These are phyloP conservation scores for Venturia oleaginea DNA, from an alignment of 2,329 filamentous ascomycete genomes.

Conservation along the genomic window DNA sequence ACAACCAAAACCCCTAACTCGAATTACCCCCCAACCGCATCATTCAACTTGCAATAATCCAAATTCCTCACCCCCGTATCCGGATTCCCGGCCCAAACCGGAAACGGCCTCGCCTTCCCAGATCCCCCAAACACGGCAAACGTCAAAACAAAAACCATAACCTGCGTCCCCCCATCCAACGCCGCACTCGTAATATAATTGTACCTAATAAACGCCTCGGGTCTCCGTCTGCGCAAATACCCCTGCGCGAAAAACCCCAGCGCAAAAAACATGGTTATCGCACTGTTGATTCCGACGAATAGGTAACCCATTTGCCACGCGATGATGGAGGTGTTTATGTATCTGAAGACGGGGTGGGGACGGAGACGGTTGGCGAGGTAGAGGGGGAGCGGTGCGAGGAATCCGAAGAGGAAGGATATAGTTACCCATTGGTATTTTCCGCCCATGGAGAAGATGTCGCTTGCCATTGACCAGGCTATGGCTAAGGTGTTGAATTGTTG, in stretches of 20 bases:
- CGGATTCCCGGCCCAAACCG: conserved; percentile 1
- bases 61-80: conserved; percentile 1
- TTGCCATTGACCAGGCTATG: conserved; percentile 26
- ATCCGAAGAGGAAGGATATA: conserved; percentile 31
- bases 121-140: conserved; percentile 28
- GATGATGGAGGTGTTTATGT: conserved; percentile 36
- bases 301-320: conserved; percentile 35
- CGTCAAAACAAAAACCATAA: conserved; percentile 33
- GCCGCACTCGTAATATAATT: conserved; percentile 34
- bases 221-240: conserved; percentile 28
- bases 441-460: conserved; percentile 32
- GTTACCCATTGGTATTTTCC: conserved; percentile 30
- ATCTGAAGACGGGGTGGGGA: conserved; percentile 22
- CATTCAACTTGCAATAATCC: conserved; percentile 6
- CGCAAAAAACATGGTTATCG: conserved; percentile 25
- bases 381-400: conserved; percentile 30
- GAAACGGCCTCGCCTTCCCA: conserved; percentile 2
- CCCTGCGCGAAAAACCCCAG: conserved; percentile 29
- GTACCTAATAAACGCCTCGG: conserved; percentile 33
- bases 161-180: conserved; percentile 32
- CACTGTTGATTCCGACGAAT: conserved; percentile 34
- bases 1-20: background rate
- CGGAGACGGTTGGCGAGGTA: conserved; percentile 20
- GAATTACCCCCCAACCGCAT: background rate
- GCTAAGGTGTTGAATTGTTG: conserved; percentile 35